phyloP scores from a whole-genome alignment of 2,329 filamentous ascomycete genomes.

The Stagonosporopsis tanaceti region DNA sequence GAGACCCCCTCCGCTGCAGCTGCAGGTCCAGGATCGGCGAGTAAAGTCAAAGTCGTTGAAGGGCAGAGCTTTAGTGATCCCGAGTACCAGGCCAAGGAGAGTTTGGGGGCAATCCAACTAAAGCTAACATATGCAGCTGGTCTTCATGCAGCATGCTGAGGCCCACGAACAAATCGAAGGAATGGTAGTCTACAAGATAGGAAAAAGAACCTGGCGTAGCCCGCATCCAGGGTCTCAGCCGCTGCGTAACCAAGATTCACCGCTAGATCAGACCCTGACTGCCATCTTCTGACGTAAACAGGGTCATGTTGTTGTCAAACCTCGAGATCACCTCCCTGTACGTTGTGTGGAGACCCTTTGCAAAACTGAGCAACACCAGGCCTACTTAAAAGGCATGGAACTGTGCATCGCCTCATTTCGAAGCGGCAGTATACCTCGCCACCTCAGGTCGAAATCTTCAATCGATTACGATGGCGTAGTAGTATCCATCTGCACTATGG shows the following conservation, averaged over 20 bases:
- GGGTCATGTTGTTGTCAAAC: neutral
- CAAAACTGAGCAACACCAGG: neutral
- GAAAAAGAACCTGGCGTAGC: neutral
- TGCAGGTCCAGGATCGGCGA: neutral
- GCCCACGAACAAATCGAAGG: neutral
- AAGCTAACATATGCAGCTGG: neutral
- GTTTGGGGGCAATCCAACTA: no score
- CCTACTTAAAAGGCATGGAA: neutral
- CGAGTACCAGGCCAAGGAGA: neutral
- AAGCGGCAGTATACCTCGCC: neutral
- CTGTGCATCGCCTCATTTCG: neutral
- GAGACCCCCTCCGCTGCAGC: constrained; percentile 1
- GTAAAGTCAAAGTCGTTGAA: neutral
- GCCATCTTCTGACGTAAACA: neutral
- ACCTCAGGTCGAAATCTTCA: neutral
- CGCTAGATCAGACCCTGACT: constrained; percentile 6
- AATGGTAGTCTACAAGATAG: neutral
- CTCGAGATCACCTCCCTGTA: neutral
- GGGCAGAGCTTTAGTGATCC: neutral
- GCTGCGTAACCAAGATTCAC: constrained; percentile 7
- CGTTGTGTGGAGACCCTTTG: neutral
- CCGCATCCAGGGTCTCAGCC: constrained; percentile 8
- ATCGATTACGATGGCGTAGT: neutral
- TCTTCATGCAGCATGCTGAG: neutral
- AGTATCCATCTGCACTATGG: neutral